Evolutionary conservation across 495 filamentous ascomycete species (phyloP), one percentile per base, ranked within the genome.

Genomic region (Beverwykella pulmonaria): DNA sequence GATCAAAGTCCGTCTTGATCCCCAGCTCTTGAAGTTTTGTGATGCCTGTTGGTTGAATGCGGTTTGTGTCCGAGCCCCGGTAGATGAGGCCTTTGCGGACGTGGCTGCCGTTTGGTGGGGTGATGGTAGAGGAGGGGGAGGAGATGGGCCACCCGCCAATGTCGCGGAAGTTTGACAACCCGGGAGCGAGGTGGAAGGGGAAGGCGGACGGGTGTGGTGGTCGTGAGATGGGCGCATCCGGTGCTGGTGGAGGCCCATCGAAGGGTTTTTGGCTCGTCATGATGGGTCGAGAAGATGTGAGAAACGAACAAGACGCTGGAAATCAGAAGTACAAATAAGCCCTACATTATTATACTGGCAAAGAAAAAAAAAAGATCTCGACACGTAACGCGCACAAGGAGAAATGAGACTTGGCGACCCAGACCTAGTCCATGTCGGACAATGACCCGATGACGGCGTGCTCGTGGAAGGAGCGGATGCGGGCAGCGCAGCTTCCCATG

Each of bases 161-260:
- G 57, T 72, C 70, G 57, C 70, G 70, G 57, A 72, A 69, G 32
- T 72, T 72, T 2, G 53, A 49, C 41, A 71, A 22, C 14, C 65
- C 61, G 20, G 63, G 63, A n/a, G 67, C 30, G 44, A 26, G 9
- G 52, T 61, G 41, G 63, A 71, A 67, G 36, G 63, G 68, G 23
- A 60, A 59, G 3, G 19, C 25, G 32, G 53, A 22, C 4, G 57
- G 65, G 4, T 46, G 68, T 17, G 53, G 49, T n/a, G 59, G 36
- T 49, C 47, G 49, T 29, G 46, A 17, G 48, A 32, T 36, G 14
- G 17, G 8, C 7, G 44, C 8, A 29, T 8, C 12, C 34, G 53
- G 19, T 55, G 53, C 12, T 32, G 27, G 19, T 55, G 7, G 10
- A n/a, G 53, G 4, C 8, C 9, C 26, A n/a, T 52, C 27, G 52